phyloP scores from a whole-genome alignment of 106 monocot species.

The Ottelia alismoides region DNA sequence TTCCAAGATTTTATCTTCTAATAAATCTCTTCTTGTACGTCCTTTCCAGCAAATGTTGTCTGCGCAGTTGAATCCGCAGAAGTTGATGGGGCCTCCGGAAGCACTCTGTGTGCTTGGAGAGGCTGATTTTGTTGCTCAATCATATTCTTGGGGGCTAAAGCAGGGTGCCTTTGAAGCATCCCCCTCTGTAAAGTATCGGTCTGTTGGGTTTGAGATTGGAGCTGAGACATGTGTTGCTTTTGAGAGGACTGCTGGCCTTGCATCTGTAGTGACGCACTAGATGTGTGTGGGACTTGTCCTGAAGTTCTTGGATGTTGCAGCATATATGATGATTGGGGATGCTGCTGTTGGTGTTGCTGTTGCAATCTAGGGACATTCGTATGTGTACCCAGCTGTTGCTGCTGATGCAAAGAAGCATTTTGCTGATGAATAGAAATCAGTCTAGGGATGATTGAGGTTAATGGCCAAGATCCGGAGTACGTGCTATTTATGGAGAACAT shows the following conservation, averaged over 20 bases:
- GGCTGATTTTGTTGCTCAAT: too few species aligned
- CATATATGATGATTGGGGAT: slow-evolving; percentile 26
- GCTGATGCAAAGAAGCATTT: slow-evolving; percentile 32
- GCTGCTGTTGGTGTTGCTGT: slow-evolving; percentile 9
- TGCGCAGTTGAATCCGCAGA: slow-evolving; percentile 72
- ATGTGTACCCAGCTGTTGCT: slow-evolving; percentile 19
- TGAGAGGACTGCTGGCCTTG: slow-evolving; percentile 32
- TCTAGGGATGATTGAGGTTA: too few species aligned
- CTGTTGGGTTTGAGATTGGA: too few species aligned
- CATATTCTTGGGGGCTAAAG: too few species aligned
- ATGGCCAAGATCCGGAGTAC: too few species aligned
- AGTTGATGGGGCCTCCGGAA: slow-evolving; percentile 62
- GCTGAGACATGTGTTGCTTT: slow-evolving; percentile 50
- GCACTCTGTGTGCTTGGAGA: too few species aligned
- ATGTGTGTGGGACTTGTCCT: slow-evolving; percentile 25
- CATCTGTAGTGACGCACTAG: slow-evolving; percentile 27
- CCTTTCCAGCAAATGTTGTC: slow-evolving; percentile 35
- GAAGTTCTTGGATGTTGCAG: slow-evolving; percentile 29
- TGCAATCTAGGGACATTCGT: neutral
- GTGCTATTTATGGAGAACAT: too few species aligned
- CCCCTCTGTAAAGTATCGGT: too few species aligned
- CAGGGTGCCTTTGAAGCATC: too few species aligned
- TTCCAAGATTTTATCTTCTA: slow-evolving; percentile 69
- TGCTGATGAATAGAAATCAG: slow-evolving; percentile 34
- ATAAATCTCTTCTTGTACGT: slow-evolving; percentile 67